Conservation (phyloP, 805 yeast genomes). For the Kuraishia molischiana region DNA sequence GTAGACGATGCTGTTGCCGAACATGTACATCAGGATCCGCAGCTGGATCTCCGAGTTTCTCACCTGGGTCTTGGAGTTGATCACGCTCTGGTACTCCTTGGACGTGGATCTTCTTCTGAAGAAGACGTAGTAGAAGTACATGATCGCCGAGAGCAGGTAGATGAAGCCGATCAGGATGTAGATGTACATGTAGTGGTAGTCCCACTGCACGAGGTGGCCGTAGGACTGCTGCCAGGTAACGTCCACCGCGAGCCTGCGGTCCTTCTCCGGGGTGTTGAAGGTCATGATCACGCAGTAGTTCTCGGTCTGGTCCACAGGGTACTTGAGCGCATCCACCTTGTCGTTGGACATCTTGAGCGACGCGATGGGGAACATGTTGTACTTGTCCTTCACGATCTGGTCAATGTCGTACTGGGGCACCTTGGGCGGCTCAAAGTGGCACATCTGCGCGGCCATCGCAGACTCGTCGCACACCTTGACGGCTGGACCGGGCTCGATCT, state of each 20-base stretch:
- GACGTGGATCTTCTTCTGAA: constrained; percentile 6
- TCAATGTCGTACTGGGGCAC: constrained; percentile 6
- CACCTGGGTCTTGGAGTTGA: constrained; percentile 17
- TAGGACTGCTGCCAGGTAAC: constrained; percentile 23
- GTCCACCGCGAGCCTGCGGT: constrained; percentile 6
- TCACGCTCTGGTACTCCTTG: constrained; percentile 70
- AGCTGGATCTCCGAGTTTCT: constrained; percentile 13
- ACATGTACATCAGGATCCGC: constrained; percentile 13
- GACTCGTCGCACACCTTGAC: constrained; percentile 21
- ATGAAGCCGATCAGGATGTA: constrained; percentile 11
- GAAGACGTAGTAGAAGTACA: constrained; percentile 9
- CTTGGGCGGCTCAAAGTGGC: constrained; percentile 11
- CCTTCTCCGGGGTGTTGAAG: constrained; percentile 8
- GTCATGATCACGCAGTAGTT: constrained; percentile 18
- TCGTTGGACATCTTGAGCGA: constrained; percentile 2
- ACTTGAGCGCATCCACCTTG: constrained; percentile 5
- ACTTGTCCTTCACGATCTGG: constrained; percentile 10
- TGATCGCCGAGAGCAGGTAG: constrained; percentile 9
- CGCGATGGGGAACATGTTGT: constrained; percentile 9
- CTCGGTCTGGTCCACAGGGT: constrained; percentile 10
- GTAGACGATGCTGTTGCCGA: constrained; percentile 10
- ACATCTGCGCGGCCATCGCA: constrained; percentile 11
- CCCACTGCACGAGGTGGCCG: constrained; percentile 18
- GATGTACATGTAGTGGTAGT: constrained; percentile 15
- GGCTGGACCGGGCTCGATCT: constrained; percentile 12